phyloP scores from a whole-genome alignment of 768 basidiomycete species.

The Sporobolomyces phaffii region DNA sequence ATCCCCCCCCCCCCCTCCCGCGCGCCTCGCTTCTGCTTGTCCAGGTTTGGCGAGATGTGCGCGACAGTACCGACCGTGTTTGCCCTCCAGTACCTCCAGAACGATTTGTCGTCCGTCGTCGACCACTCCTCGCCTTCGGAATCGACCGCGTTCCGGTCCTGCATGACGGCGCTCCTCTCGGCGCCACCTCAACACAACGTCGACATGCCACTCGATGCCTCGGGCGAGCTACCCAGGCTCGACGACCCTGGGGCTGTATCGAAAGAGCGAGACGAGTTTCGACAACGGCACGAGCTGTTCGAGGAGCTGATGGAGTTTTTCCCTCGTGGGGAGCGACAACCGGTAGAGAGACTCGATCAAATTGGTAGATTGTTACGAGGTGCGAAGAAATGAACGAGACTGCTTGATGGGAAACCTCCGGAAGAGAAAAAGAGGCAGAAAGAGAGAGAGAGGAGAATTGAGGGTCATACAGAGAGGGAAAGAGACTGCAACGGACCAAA shows the following conservation, averaged over 20 bases:
- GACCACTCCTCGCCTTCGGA: constrained; percentile 33
- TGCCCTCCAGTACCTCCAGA: constrained; percentile 41
- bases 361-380: constrained; percentile 4
- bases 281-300: constrained; percentile 29
- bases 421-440: neutral
- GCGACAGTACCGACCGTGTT: constrained; percentile 21
- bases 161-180: constrained; percentile 39
- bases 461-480: too few species aligned
- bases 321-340: constrained; percentile 27
- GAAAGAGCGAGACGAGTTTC: constrained; percentile 5
- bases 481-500: too few species aligned
- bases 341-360: constrained; percentile 28
- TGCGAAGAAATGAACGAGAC: neutral
- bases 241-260: neutral
- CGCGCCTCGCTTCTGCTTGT: too few species aligned
- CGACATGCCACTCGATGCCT: constrained; percentile 12
- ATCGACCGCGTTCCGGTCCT: constrained; percentile 35
- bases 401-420: neutral
- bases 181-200: constrained; percentile 16
- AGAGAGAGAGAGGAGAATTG: too few species aligned
- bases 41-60: constrained; percentile 39
- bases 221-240: constrained; percentile 3
- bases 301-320: constrained; percentile 35
- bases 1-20: too few species aligned
- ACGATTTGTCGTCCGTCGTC: constrained; percentile 35